Evolutionary conservation across 1,284 basidiomycete genomes (phyloP), one percentile per base, ranked within the genome.

Genomic region (Sporisorium exsertum): DNA sequence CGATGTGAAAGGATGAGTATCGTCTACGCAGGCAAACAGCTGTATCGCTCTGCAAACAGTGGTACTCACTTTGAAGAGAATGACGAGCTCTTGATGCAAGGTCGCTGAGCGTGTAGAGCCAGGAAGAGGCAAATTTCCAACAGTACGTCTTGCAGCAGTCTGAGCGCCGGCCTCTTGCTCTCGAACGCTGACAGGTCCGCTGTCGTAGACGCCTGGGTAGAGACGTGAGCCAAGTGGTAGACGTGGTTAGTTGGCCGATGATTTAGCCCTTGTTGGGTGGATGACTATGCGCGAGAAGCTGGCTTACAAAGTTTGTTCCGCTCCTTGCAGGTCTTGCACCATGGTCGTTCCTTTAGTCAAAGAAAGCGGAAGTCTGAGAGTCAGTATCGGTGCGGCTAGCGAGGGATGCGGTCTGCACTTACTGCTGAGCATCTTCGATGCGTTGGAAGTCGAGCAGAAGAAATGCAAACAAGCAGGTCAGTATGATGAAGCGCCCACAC

Each of bases 301-400:
- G 47, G 60, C 73, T 57, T 35, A 76, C 70, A 72, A 13, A 50
- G 58, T 45, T 40, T 37, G 22, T 62, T 54, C 18, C 40, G 56
- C n/a, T 72, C 65, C 20, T 58, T 58, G 58, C 74, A 77, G 6
- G 58, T 59, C n/a, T 37, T 54, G 45, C 74, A 77, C 70, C 63
- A 70, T 12, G 74, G 74, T 18, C 35, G 50, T 6, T 60, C 49
- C 70, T 70, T 40, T 8, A 43, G n/a, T 4, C 3, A 1, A 29
- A 15, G 5, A 18, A 20, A 13, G 18, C 10, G 12, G 20, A 16
- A 27, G 33, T 27, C 8, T 26, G 8, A 5, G 12, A 15, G 47
- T 37, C 20, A 54, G 32, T n/a, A 45, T n/a, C 12, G 32, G 32
- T n/a, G 2, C 16, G 15, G 18, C 12, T 12, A 18, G 2, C 3